phyloP scores from a whole-genome alignment of 139 green algal genomes.

The Eudorina sp. region DNA sequence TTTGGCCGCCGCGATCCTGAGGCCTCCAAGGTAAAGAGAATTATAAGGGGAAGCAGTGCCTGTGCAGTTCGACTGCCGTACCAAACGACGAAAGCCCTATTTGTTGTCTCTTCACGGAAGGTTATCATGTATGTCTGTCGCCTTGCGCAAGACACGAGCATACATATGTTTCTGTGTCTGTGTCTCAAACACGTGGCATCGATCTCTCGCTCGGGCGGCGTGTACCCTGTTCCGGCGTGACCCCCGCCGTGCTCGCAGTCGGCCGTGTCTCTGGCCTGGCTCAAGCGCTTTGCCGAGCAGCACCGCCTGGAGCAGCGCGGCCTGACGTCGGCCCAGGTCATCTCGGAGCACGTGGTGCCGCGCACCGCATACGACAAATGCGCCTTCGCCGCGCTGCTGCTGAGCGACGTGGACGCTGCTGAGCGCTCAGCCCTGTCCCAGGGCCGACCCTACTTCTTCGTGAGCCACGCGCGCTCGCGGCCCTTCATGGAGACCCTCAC shows the following conservation, averaged over 20 bases:
- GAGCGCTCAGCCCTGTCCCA: neutral
- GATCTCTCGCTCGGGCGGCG: too few relatives aligned
- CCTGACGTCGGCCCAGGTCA: neutral
- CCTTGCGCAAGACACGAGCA: too few relatives aligned
- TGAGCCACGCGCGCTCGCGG: slow-evolving; percentile 3
- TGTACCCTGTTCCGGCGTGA: neutral
- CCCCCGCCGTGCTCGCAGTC: neutral
- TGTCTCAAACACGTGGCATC: too few relatives aligned
- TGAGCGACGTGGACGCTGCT: neutral
- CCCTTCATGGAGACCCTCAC: neutral
- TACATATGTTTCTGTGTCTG: too few relatives aligned
- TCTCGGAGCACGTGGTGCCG: neutral
- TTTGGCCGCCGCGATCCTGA: too few relatives aligned
- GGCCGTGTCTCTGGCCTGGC: slow-evolving; percentile 2
- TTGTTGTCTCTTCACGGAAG: too few relatives aligned
- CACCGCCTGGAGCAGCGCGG: neutral
- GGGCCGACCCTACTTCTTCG: slow-evolving; percentile 11
- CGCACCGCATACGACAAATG: neutral
- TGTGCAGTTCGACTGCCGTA: too few relatives aligned
- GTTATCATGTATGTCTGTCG: too few relatives aligned
- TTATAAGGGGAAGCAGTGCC: too few relatives aligned
- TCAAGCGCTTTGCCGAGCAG: slow-evolving; percentile 11
- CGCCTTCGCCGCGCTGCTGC: neutral
- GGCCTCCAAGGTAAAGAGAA: too few relatives aligned
- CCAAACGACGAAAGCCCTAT: too few relatives aligned